Conservation (phyloP, 106 monocot species). For the Dendrobium officinale region DNA sequence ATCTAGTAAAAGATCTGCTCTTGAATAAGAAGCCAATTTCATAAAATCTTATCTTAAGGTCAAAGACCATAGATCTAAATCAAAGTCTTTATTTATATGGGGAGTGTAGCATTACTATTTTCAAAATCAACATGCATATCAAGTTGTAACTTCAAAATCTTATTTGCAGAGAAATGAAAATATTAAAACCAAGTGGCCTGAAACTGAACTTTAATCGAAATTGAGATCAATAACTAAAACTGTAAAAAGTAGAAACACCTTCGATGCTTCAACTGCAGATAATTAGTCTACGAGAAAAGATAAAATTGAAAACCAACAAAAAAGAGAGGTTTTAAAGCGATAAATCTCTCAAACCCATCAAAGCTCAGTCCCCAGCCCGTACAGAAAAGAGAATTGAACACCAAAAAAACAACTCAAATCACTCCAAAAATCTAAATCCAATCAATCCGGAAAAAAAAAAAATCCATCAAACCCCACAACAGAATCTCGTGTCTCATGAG, state of each 20-base stretch:
- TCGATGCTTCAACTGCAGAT: no score
- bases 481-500: background rate
- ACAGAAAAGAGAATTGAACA: background rate
- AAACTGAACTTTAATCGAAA: background rate
- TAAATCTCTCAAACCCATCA: background rate
- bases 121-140: background rate
- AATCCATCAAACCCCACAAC: background rate
- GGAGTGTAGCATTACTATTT: background rate
- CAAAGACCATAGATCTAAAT: no score
- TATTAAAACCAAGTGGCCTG: background rate
- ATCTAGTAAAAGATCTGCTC: no score
- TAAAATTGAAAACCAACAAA: background rate
- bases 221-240: background rate
- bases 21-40: no score
- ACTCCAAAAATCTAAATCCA: background rate
- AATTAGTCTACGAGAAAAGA: background rate
- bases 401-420: background rate
- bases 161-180: background rate
- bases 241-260: background rate
- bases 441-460: background rate
- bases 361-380: background rate
- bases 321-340: background rate
- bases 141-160: background rate
- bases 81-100: background rate
- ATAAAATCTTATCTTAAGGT: no score